Percentiles rank a stretch among this genome's conserved stretches.
Conservation (phyloP, 2,329 filamentous ascomycete genomes). For the Escovopsis sp. region DNA sequence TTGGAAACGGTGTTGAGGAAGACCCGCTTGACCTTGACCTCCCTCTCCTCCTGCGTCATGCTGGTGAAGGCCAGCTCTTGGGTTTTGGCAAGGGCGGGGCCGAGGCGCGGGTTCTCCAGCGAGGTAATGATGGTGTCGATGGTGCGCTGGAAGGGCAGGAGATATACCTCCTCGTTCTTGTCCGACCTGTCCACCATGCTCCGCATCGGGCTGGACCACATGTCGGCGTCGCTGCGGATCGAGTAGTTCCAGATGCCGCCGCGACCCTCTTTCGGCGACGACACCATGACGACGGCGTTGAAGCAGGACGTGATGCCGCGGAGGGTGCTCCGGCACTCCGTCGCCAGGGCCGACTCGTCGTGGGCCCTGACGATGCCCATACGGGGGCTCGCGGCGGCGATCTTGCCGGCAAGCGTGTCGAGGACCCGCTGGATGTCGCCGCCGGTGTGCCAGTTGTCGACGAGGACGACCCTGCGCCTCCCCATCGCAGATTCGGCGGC, state of each 20-base stretch:
- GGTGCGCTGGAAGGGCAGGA: conserved; percentile 64
- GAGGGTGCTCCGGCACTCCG: conserved; percentile 46
- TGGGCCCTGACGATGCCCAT: conserved; percentile 39
- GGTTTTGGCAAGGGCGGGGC: conserved; percentile 20
- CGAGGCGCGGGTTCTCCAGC: conserved; percentile 26
- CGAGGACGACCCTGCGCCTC: conserved; percentile 57
- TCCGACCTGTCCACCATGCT: conserved; percentile 47
- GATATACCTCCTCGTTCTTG: conserved; percentile 65
- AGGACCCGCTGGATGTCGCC: conserved; percentile 63
- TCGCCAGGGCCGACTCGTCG: conserved; percentile 40
- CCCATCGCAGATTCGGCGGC: conserved; percentile 34
- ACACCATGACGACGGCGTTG: conserved; percentile 58
- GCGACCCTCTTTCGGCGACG: conserved; percentile 56
- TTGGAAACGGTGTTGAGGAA: conserved; percentile 62
- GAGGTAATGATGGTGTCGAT: conserved; percentile 58
- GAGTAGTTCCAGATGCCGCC: conserved; percentile 73
- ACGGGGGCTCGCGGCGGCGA: conserved; percentile 35
- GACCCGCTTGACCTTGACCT: conserved; percentile 45
- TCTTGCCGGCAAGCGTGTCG: conserved; percentile 40
- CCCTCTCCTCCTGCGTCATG: conserved; percentile 49
- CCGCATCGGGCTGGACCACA: conserved; percentile 38
- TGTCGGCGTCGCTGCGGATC: conserved; percentile 56
- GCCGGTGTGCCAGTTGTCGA: conserved; percentile 55
- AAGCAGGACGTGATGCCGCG: conserved; percentile 57
- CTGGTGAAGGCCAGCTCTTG: conserved; percentile 66